Conservation (phyloP, 176 grass and related monocot genomes). For the Zea mays region DNA sequence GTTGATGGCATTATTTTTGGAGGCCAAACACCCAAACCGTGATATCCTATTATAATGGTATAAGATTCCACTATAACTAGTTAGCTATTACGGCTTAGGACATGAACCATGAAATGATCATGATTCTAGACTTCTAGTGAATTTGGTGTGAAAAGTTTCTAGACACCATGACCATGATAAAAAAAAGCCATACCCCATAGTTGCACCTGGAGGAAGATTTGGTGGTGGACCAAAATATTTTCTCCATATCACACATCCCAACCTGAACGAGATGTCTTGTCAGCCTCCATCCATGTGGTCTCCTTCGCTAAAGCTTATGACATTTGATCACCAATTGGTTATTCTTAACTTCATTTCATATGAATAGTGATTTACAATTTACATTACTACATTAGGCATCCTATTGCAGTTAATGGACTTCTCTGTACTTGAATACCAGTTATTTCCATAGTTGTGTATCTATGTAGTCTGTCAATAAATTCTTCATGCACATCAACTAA, state of each 20-base stretch:
- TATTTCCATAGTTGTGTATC: slow-evolving; percentile 31
- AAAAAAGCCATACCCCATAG: slow-evolving; percentile 16
- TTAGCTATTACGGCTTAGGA: background rate
- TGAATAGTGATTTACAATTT: slow-evolving; percentile 33
- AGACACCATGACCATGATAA: slow-evolving; percentile 4
- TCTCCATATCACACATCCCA: slow-evolving; percentile 26
- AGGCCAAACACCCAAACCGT: background rate
- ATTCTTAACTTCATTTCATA: slow-evolving; percentile 34
- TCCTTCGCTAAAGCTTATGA: slow-evolving; percentile 29
- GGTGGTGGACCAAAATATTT: slow-evolving; percentile 33
- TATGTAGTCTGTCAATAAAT: slow-evolving; percentile 11
- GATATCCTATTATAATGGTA: background rate
- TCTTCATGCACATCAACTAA: slow-evolving; percentile 46
- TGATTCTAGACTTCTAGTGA: background rate
- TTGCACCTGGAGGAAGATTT: slow-evolving; percentile 22
- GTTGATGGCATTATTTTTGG: background rate
- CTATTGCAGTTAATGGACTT: slow-evolving; percentile 21
- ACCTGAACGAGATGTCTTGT: slow-evolving; percentile 45
- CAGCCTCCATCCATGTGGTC: background rate
- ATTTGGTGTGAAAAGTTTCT: slow-evolving; percentile 31
- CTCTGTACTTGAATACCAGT: background rate
- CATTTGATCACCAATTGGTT: slow-evolving; percentile 20
- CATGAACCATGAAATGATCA: background rate
- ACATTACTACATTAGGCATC: slow-evolving; percentile 11
- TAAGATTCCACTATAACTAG: background rate